Evolutionary conservation across 2,329 filamentous ascomycete genomes (phyloP).

Genomic region (Gremmenia infestans): DNA sequence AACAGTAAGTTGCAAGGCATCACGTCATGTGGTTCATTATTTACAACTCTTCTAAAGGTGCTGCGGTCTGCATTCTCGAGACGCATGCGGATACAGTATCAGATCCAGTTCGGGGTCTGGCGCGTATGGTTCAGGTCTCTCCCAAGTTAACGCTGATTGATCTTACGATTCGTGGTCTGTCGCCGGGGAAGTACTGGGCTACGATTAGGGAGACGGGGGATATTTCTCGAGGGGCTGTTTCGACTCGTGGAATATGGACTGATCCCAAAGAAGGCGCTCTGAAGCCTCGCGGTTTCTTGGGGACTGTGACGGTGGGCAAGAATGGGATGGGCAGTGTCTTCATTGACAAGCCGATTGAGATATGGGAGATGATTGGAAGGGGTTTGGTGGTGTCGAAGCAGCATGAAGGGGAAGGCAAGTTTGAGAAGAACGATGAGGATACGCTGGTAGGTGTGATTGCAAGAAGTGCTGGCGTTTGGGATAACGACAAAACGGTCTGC

Average conservation of each 20-base stretch:
- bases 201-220: constrained; percentile 83
- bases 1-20: constrained; percentile 58
- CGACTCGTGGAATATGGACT: constrained; percentile 76
- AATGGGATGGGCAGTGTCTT: constrained; percentile 76
- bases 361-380: constrained; percentile 95
- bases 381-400: constrained; percentile 78
- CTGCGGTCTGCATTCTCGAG: constrained; percentile 94
- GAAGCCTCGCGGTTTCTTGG: constrained; percentile 59
- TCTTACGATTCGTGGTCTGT: constrained; percentile 76
- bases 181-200: constrained; percentile 75
- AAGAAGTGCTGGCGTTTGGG: constrained; percentile 95
- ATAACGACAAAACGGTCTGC: constrained; percentile 97
- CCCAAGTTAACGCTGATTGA: constrained; percentile 77
- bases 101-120: constrained; percentile 76
- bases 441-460: constrained; percentile 92
- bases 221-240: constrained; percentile 76
- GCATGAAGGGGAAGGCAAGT: constrained; percentile 52
- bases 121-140: constrained; percentile 88
- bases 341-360: constrained; percentile 73
- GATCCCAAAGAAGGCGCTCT: constrained; percentile 36
- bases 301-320: constrained; percentile 68
- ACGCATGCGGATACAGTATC: constrained; percentile 59
- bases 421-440: constrained; percentile 70
- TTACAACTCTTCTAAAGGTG: constrained; percentile 42
- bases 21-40: constrained; percentile 5